Percentiles rank a stretch among this genome's conserved stretches.
phyloP scores from a whole-genome alignment of 208 protist genomes.

The Acanthamoeba castellanii region DNA sequence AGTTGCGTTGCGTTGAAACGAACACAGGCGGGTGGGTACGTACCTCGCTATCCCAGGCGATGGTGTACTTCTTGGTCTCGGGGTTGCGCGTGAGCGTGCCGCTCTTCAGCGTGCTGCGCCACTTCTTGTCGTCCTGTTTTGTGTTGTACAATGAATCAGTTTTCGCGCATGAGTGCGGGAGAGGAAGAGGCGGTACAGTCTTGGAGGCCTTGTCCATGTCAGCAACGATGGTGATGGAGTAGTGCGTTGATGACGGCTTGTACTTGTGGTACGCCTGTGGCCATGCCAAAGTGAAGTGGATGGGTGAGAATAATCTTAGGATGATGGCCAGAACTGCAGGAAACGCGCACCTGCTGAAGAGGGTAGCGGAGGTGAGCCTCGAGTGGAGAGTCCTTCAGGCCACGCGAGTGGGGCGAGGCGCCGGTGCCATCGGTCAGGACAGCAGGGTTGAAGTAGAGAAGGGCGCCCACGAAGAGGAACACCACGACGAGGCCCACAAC shows the following conservation, averaged over 20 bases:
- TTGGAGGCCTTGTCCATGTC: constrained; percentile 82
- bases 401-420: not conserved
- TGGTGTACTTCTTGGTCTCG: constrained; percentile 26
- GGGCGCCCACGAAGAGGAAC: not conserved
- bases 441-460: constrained; percentile 8
- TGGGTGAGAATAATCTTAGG: not conserved
- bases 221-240: constrained; percentile 75
- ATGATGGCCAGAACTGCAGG: not conserved
- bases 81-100: constrained; percentile 73
- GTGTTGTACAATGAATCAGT: not conserved
- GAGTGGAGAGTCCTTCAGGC: not conserved
- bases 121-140: constrained; percentile 44
- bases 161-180: not conserved
- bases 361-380: constrained; percentile 19
- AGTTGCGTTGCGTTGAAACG: no score
- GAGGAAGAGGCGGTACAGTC: not conserved
- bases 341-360: not conserved
- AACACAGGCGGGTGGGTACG: not conserved
- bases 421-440: not conserved
- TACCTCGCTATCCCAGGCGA: constrained; percentile 45
- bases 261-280: constrained; percentile 56
- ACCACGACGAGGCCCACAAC: not conserved
- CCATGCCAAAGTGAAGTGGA: not conserved
- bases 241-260: not conserved
- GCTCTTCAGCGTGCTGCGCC: constrained; percentile 68